These are phyloP conservation scores for Aleurites moluccanus DNA, from an alignment of 441 rosid genomes.

Conservation along the genomic window DNA sequence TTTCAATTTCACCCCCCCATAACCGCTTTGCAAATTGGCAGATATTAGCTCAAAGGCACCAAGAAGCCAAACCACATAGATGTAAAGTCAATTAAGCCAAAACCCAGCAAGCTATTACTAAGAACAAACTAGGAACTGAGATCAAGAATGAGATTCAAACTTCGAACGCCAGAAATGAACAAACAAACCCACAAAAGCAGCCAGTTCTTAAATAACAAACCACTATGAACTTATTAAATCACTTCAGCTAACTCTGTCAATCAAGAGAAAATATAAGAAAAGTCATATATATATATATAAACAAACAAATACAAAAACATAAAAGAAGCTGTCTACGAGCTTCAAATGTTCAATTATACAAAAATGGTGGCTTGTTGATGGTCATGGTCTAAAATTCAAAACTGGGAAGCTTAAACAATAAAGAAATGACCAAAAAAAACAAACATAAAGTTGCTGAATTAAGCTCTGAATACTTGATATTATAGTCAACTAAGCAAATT, in stretches of 20 bases:
- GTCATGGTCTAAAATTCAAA: background rate
- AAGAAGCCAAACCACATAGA: background rate
- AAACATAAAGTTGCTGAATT: background rate
- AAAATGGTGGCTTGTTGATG: background rate
- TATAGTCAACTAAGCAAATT: background rate
- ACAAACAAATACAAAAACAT: background rate
- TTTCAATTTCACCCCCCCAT: no score
- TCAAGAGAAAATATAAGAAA: background rate
- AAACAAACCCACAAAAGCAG: background rate
- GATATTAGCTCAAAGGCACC: background rate
- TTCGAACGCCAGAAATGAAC: background rate
- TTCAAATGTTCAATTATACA: conserved; percentile 1
- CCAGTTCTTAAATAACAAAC: background rate
- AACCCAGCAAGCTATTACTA: background rate
- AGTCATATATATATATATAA: background rate
- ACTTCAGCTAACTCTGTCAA: background rate
- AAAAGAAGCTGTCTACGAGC: background rate
- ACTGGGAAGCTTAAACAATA: background rate
- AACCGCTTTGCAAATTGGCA: background rate
- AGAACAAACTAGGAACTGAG: background rate
- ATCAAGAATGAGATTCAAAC: background rate
- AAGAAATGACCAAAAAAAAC: background rate
- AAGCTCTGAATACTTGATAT: background rate
- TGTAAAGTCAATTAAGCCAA: background rate
- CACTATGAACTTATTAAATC: background rate